These are phyloP conservation scores for Ganoderma sinense DNA, from an alignment of 1,284 basidiomycete genomes.

Conservation along the genomic window DNA sequence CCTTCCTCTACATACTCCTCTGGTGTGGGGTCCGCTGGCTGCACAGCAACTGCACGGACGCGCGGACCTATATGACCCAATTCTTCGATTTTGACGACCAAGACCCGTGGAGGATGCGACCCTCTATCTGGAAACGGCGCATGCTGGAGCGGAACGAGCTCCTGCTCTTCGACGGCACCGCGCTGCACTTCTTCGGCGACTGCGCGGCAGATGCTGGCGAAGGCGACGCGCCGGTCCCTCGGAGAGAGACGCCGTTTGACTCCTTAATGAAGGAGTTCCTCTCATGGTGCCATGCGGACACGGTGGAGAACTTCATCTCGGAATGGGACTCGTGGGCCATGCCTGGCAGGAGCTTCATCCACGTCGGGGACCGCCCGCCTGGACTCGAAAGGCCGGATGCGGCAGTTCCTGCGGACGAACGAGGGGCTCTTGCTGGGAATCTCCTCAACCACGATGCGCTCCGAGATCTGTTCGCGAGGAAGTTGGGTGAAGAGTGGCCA, in stretches of 20 bases:
- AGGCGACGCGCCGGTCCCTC: not conserved
- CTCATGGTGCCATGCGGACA: not conserved
- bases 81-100: slow-evolving; percentile 9
- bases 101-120: not conserved
- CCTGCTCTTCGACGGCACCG: not conserved
- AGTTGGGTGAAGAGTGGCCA: slow-evolving; percentile 2
- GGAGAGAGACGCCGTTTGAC: slow-evolving; percentile 1
- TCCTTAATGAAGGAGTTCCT: not conserved
- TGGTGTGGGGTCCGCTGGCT: slow-evolving; percentile 11
- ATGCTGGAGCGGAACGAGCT: not conserved
- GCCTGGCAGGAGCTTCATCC: not conserved
- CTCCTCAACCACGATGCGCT: not conserved
- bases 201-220: not conserved
- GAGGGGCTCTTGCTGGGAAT: not conserved
- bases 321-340: not conserved
- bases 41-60: not conserved
- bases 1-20: slow-evolving; percentile 15
- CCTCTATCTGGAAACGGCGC: not conserved
- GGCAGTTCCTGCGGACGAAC: not conserved
- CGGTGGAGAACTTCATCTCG: not conserved
- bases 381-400: not conserved
- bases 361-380: not conserved
- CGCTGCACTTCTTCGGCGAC: not conserved
- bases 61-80: not conserved
- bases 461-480: not conserved